These are phyloP conservation scores for Chaetomiaceae sp. DNA, from an alignment of 2,329 filamentous ascomycete genomes.

Conservation along the genomic window DNA sequence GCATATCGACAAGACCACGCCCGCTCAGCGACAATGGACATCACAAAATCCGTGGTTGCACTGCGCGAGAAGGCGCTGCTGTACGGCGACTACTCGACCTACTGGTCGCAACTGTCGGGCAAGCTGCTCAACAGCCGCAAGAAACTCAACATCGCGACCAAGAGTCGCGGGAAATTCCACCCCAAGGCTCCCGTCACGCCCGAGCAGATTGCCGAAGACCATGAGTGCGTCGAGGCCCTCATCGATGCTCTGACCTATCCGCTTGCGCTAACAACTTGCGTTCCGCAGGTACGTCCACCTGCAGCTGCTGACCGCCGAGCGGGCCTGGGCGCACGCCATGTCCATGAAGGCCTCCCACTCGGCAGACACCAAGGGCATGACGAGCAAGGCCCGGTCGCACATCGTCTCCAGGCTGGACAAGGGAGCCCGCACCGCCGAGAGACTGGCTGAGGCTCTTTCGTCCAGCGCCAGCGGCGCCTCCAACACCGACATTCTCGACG, in stretches of 20 bases:
- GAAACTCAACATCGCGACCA: slow-evolving; percentile 76
- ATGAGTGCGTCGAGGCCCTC: slow-evolving; percentile 54
- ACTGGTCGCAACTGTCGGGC: slow-evolving; percentile 72
- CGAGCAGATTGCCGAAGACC: slow-evolving; percentile 66
- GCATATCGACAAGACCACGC: slow-evolving; percentile 6
- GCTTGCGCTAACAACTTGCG: slow-evolving; percentile 3
- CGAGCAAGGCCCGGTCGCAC: slow-evolving; percentile 74
- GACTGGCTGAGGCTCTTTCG: slow-evolving; percentile 60
- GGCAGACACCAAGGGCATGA: slow-evolving; percentile 71
- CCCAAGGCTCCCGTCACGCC: slow-evolving; percentile 64
- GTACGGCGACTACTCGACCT: slow-evolving; percentile 81
- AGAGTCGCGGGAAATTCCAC: slow-evolving; percentile 79
- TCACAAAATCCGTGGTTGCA: slow-evolving; percentile 76
- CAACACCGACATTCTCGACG: slow-evolving; percentile 71
- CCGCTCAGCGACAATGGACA: slow-evolving; percentile 59
- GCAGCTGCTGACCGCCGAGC: slow-evolving; percentile 79
- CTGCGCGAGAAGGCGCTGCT: slow-evolving; percentile 78
- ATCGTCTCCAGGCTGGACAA: slow-evolving; percentile 84
- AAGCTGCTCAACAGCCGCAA: slow-evolving; percentile 77
- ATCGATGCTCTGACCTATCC: background rate
- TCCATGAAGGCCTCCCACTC: slow-evolving; percentile 80
- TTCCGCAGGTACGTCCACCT: slow-evolving; percentile 62
- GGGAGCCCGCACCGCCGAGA: slow-evolving; percentile 62
- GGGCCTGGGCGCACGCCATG: slow-evolving; percentile 95
- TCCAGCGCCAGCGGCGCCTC: slow-evolving; percentile 58